Evolutionary conservation across 306 rosid species (phyloP), one percentile per base, ranked within the genome.

Genomic region (Dryas drummondii): DNA sequence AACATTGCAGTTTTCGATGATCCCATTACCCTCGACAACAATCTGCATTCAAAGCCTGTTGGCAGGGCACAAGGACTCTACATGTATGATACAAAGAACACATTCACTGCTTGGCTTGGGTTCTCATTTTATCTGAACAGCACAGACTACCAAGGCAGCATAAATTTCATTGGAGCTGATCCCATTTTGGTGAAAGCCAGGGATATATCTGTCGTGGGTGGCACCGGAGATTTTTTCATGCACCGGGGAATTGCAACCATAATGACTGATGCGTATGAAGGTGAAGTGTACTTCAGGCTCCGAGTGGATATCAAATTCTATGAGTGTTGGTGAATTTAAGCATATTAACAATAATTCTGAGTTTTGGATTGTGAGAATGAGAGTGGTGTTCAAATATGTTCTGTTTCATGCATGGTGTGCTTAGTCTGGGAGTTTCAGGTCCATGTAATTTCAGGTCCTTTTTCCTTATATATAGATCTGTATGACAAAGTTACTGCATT

Each of bases 41-140:
- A 88, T 17, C 84, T 93, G 49, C 91, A 80, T 75, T 93, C 96
- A 1, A 72, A 78, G n/a, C 91, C 90, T 0, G 82, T 93, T 5
- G 97, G 98, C 5, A 82, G 96, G 62, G 93, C 98, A 46, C 97
- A 93, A 50, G 97, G 98, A 0, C 53, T 93, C 14, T 93, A 93
- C 76, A 10, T 91, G 8, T 91, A 86, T 26, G 91, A 89, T 47
- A 91, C 82, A 2, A 91, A 89, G 12, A 85, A 89, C 7, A 85
- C 91, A 0, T 87, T 6, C 85, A 89, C 96, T 7, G 0, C 91
- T 11, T 93, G 93, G 93, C 81, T 93, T 0, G 90, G 87, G 5
- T 93, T 93, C 67, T 54, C 91, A 0, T 89, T 93, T 75, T 83
- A 76, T 37, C 76, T 93, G 8, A 86, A 89, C 27, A 72, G 60